These are phyloP conservation scores for Fusarium poae DNA, from an alignment of 2,329 filamentous ascomycete genomes.

Conservation along the genomic window DNA sequence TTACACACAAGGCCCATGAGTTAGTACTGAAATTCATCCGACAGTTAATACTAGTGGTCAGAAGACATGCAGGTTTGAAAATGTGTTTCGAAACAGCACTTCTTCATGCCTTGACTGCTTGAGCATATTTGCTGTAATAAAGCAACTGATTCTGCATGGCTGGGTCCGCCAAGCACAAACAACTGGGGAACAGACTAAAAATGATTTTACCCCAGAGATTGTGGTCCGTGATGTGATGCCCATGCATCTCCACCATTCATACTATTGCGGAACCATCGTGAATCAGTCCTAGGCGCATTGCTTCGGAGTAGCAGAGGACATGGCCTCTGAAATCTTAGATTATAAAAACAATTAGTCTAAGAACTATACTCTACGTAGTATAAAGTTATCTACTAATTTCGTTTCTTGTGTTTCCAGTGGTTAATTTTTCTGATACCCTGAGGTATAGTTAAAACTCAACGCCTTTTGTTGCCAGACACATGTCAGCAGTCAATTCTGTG, in stretches of 20 bases:
- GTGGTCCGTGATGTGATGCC: background rate
- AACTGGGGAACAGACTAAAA: constrained; percentile 7
- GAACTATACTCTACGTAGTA: too few relatives aligned
- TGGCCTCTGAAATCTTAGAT: too few relatives aligned
- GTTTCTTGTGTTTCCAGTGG: too few relatives aligned
- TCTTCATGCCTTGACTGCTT: background rate
- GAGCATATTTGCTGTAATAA: background rate
- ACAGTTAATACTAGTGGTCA: background rate
- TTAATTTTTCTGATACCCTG: too few relatives aligned
- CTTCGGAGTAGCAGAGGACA: background rate
- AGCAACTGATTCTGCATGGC: background rate
- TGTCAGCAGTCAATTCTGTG: too few relatives aligned
- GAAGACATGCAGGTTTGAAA: background rate
- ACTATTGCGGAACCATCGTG: constrained; percentile 3
- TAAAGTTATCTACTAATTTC: too few relatives aligned
- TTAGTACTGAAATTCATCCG: background rate
- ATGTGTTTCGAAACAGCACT: background rate
- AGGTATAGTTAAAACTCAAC: background rate
- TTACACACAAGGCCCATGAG: background rate
- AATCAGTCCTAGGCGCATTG: background rate
- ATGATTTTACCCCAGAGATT: constrained; percentile 1
- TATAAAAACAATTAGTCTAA: too few relatives aligned
- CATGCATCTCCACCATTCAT: background rate
- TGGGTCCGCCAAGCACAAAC: constrained; percentile 1
- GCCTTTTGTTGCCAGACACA: background rate